Evolutionary conservation across 768 basidiomycete genomes (phyloP), one percentile per base, ranked within the genome.

Genomic region (Naganishia friedmannii): DNA sequence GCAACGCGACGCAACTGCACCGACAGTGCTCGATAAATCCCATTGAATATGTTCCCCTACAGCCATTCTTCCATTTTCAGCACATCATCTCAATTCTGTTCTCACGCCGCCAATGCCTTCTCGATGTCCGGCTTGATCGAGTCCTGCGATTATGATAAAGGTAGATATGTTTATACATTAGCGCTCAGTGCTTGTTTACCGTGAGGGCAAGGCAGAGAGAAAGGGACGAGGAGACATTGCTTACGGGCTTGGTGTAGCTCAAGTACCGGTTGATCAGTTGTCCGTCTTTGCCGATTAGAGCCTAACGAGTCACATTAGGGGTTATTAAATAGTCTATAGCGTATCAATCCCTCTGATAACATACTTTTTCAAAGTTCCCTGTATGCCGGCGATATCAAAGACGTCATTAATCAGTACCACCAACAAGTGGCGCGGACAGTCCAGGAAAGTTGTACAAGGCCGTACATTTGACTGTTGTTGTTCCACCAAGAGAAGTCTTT

Each of bases 301-400:
- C 60, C 60, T 63, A 42, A 37, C 15, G 15, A 15, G 42, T 10
- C 15, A 42, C 15, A 17, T 2, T 42, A 42, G 42, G 15, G 15
- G 15, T 42, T 17, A 42, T 5, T 42, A 17, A 10, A 42, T 42
- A 13, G 7, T 17, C 42, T 42, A 15, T 42, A 42, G 42, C 42
- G 2, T 15, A 17, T 42, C 42, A 42, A 13, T 42, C 15, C 15
- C 42, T 42, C 21, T 15, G 13, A 8, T 51, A 23, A 23, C 48
- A 23, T 45, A 65, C 67, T 80, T 91, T 91, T 81, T 91, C 90
- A 80, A 92, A 92, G 81, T 93, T 93, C 92, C 91, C 55, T 45
- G 63, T n/a, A 63, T 23, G 13, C 58, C 60, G 29, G 66, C 65
- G 60, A 65, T 65, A 37, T 42, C 15, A 29, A 53, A 53, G 54